phyloP scores from a whole-genome alignment of 306 rosid genomes.

The Acacia confusa region DNA sequence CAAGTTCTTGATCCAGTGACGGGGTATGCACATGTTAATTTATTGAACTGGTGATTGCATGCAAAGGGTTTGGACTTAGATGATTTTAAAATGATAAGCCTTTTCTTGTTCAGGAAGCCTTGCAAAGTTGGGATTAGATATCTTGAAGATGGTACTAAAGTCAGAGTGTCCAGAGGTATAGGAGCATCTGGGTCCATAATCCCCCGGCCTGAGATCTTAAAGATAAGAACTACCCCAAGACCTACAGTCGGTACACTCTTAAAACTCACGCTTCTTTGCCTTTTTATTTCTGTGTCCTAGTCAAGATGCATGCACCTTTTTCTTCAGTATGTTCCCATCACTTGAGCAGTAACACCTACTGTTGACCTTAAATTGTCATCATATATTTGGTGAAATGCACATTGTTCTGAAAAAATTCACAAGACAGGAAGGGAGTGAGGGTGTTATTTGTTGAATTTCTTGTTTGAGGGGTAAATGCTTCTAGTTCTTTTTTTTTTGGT shows the following conservation, averaged over 20 bases:
- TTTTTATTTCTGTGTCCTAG: background rate
- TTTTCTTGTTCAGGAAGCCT: constrained; percentile 63
- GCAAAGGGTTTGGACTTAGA: constrained; percentile 20
- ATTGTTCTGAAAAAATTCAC: background rate
- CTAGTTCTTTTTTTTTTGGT: no score
- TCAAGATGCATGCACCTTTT: background rate
- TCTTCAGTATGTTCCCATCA: background rate
- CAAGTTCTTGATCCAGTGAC: constrained; percentile 85
- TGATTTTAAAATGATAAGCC: background rate
- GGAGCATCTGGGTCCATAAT: constrained; percentile 84
- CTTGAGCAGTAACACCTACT: background rate
- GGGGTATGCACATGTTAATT: constrained; percentile 45
- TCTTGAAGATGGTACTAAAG: constrained; percentile 94
- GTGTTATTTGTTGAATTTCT: constrained; percentile 7
- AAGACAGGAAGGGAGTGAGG: background rate
- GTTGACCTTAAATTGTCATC: constrained; percentile 10
- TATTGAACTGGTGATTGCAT: background rate
- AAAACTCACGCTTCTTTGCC: constrained; percentile 3
- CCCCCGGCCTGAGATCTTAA: constrained; percentile 90
- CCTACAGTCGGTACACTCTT: constrained; percentile 66
- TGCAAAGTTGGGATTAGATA: constrained; percentile 79
- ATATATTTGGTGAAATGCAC: constrained; percentile 2
- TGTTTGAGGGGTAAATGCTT: background rate
- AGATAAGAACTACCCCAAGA: constrained; percentile 83
- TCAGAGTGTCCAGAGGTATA: constrained; percentile 74